Percentiles rank a stretch among this genome's conserved stretches.
Conservation (phyloP, 257 asterid species). For the Rubia yunnanensis region DNA sequence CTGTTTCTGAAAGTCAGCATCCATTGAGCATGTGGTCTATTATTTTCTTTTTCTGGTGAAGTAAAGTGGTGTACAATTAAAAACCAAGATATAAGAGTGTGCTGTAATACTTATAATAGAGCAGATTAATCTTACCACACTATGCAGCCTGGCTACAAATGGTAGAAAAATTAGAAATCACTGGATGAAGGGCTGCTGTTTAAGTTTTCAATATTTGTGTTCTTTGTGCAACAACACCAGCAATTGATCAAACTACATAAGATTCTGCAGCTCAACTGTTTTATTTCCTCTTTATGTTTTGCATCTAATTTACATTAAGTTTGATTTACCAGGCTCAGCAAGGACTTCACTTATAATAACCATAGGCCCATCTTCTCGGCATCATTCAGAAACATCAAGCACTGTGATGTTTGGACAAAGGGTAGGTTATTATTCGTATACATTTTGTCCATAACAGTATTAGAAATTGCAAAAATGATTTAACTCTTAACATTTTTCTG, state of each 20-base stretch:
- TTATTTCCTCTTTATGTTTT: neutral
- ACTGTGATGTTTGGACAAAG: conserved; percentile 90
- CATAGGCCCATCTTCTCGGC: conserved; percentile 74
- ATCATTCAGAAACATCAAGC: conserved; percentile 87
- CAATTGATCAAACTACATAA: neutral
- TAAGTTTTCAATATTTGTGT: neutral
- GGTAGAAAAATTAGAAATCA: neutral
- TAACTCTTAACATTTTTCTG: neutral
- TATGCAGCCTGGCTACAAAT: neutral
- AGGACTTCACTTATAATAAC: conserved; percentile 82
- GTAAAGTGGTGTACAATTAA: neutral
- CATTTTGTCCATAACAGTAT: neutral
- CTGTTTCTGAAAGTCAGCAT: neutral
- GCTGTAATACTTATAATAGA: neutral
- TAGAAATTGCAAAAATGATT: neutral
- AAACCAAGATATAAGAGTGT: neutral
- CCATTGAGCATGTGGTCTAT: neutral
- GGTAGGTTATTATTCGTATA: conserved; percentile 32
- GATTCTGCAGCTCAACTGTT: neutral
- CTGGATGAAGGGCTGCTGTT: neutral
- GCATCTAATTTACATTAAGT: conserved; percentile 11
- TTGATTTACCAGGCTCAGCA: conserved; percentile 67
- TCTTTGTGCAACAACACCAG: neutral
- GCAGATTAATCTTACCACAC: neutral
- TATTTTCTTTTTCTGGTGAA: neutral